Base-by-base conservation (phyloP, 2,329 filamentous ascomycete genomes). In the Hansfordia pulvinata region DNA sequence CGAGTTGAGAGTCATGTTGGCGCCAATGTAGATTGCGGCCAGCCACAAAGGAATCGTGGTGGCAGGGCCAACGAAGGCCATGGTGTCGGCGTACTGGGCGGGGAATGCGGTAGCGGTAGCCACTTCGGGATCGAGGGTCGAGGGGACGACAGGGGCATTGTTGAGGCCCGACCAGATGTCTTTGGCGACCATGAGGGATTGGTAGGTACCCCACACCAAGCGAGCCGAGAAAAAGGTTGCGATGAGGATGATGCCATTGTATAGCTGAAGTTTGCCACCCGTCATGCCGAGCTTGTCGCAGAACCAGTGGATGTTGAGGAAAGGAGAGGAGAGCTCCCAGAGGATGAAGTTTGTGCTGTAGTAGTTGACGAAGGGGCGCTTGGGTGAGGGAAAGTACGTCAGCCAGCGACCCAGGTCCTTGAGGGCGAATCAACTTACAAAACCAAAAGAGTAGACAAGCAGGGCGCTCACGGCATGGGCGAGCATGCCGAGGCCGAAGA, bases 251-350 rank as follows among this genome's bases (percentile, higher is more conserved):
- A 85, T 61, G 39, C 82, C 82, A 43, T 90, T 90, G 52, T 82
- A 74, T 16, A 86, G 64, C 55, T 90, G 83, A 14, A 71, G 52
- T 28, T 60, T 63, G 12, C 76, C 74, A 19, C 83, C 83, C 1
- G 83, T 90, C 63, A 84, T 74, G 42, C 72, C 67, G 32, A 88
- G 59, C 58, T 92, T 92, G 54, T 92, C 83, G 54, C 80, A 82
- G 59, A 90, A 90, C 83, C 83, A 92, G 60, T 92, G 83, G 46
- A 88, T 69, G 48, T 92, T 92, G 31, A 90, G 64, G 52, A 90
- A 86, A 6, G 82, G 81, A 4, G 77, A 80, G 15, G 80, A 86
- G 20, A 92, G 68, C 52, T 92, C 83, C 69, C 85, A 92, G 31
- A 90, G 74, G 42, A 92, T 82, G 52, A 92, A 92, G 32, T 72